Evolutionary conservation across 306 rosid genomes (phyloP).

Genomic region (Cucurbita moschata): DNA sequence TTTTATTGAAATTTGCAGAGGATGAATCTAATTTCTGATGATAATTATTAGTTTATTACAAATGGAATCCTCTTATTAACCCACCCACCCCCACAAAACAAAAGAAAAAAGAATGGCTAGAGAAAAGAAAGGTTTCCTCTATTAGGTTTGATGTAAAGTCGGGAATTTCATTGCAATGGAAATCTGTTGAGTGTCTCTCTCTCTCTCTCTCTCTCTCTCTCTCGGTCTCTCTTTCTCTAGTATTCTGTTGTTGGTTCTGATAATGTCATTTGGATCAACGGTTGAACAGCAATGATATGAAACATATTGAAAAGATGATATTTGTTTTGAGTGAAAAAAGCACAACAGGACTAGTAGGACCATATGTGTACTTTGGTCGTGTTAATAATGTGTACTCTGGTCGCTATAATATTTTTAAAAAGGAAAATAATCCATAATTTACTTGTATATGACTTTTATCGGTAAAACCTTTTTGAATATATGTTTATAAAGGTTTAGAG

Average conservation of each 20-base stretch:
- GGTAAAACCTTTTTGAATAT: too few species aligned
- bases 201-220: not conserved
- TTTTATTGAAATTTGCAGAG: slow-evolving; percentile 52
- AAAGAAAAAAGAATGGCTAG: not conserved
- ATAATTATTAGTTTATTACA: not conserved
- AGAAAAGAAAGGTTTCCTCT: not conserved
- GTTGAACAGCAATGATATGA: not conserved
- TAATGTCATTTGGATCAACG: not conserved
- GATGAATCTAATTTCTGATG: slow-evolving; percentile 66
- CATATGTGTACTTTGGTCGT: too few species aligned
- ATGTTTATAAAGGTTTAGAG: too few species aligned
- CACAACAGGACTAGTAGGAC: too few species aligned
- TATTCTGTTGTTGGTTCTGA: not conserved
- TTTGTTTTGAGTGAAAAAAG: too few species aligned
- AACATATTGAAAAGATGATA: too few species aligned
- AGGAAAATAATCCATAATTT: too few species aligned
- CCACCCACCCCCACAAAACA: not conserved
- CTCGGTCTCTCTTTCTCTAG: not conserved
- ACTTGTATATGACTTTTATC: too few species aligned
- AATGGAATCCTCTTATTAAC: not conserved
- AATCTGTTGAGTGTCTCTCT: slow-evolving; percentile 22
- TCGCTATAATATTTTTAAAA: too few species aligned
- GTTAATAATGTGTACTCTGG: too few species aligned
- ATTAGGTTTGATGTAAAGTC: slow-evolving; percentile 39
- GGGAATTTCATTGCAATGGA: slow-evolving; percentile 26